phyloP scores from a whole-genome alignment of 2,329 filamentous ascomycete genomes.

The Fusarium stilboides region DNA sequence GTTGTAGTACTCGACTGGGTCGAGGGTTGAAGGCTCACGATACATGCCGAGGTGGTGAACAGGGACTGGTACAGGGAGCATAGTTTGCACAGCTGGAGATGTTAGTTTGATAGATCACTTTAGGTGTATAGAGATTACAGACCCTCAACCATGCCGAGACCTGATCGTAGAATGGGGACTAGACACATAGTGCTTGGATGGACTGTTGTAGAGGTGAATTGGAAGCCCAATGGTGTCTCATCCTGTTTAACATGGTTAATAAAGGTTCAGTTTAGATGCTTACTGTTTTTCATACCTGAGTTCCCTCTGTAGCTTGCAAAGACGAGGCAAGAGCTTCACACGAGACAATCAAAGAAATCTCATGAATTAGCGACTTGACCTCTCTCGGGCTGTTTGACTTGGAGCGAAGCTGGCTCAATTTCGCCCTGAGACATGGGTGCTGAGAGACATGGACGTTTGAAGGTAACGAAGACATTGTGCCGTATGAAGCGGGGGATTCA shows the following conservation, averaged over 20 bases:
- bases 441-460: conserved; percentile 82
- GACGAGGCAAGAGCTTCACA: conserved; percentile 82
- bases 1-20: conserved; percentile 98
- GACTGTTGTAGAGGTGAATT: conserved; percentile 77
- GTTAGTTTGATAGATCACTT: conserved; percentile 17
- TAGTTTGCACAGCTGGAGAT: conserved; percentile 77
- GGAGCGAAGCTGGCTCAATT: conserved; percentile 91
- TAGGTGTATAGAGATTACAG: conserved; percentile 28
- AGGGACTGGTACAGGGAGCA: conserved; percentile 85
- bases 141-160: conserved; percentile 92
- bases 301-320: conserved; percentile 70
- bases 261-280: background rate
- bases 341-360: conserved; percentile 86
- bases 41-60: conserved; percentile 96
- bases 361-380: conserved; percentile 85
- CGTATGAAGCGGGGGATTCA: background rate
- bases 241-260: conserved; percentile 65
- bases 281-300: conserved; percentile 69
- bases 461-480: conserved; percentile 61
- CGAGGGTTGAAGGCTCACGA: conserved; percentile 87
- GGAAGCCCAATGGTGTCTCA: conserved; percentile 82
- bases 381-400: conserved; percentile 78
- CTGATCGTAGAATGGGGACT: conserved; percentile 93
- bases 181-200: conserved; percentile 80
- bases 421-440: conserved; percentile 89